A percentile compares a stretch with the other conserved stretches of the same genome.
Evolutionary conservation across 805 yeast genomes (phyloP).

Genomic region (Metschnikowia cerradonensis): DNA sequence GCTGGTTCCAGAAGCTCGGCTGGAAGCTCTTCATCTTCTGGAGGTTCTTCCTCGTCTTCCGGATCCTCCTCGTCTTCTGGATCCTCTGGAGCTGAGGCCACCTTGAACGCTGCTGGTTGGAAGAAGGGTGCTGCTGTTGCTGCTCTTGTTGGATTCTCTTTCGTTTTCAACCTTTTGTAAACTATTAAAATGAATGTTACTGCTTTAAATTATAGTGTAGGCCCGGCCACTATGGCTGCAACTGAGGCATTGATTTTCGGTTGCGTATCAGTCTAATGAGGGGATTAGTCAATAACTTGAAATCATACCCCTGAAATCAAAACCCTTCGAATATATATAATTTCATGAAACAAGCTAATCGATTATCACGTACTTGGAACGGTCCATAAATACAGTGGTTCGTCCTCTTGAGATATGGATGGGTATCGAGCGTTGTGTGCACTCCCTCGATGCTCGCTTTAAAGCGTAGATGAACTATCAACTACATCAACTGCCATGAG

Average conservation of each 20-base stretch:
- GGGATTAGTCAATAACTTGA: too few relatives aligned
- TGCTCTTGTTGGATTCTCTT: constrained; percentile 34
- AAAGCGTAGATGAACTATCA: not conserved
- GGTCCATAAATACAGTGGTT: too few relatives aligned
- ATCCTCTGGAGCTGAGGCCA: constrained; percentile 18
- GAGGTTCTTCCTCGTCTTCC: not conserved
- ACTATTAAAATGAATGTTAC: not conserved
- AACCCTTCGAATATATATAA: too few relatives aligned
- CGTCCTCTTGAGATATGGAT: too few relatives aligned
- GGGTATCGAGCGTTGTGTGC: not conserved
- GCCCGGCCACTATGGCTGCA: not conserved
- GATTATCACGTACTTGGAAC: too few relatives aligned
- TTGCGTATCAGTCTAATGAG: too few relatives aligned
- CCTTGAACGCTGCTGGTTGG: constrained; percentile 26
- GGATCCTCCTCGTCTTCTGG: constrained; percentile 11
- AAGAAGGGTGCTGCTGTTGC: constrained; percentile 36
- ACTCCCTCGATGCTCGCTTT: not conserved
- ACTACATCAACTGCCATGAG: not conserved
- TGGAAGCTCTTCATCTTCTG: not conserved
- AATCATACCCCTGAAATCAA: too few relatives aligned
- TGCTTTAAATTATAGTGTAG: not conserved
- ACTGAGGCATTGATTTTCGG: not conserved
- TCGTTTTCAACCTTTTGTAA: constrained; percentile 23
- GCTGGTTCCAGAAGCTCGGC: not conserved
- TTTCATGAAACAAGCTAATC: too few relatives aligned